Evolutionary conservation across 768 basidiomycete species (phyloP), one percentile per base, ranked within the genome.

Genomic region (Tricholoma furcatifolium): DNA sequence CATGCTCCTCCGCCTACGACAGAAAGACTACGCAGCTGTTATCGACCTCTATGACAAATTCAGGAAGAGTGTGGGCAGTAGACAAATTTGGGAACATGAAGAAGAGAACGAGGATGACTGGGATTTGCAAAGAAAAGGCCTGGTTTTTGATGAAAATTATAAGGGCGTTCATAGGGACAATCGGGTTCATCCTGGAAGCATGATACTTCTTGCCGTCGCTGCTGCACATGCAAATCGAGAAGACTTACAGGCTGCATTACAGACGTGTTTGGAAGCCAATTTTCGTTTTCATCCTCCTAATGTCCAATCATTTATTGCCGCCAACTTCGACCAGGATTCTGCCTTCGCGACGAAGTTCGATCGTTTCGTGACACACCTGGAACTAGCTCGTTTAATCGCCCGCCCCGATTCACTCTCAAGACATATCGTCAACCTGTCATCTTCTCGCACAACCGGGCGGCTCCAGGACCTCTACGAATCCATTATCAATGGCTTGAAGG

Each of bases 211-310:
- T 30, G 74, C 74, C 10, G 82, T 74, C 6, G 68, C 82, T n/a
- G 71, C 81, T 18, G 90, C 90, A 14, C 70, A 82, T 63, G 84
- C 85, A 4, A 76, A 83, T 63, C 67, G 72, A 27, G 70, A 81
- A 60, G 72, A 76, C n/a, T 88, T 91, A 58, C 60, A 68, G n/a
- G 73, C 65, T 30, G 85, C 87, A 2, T 61, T 89, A 43, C 65
- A 67, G 39, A 62, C 65, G 4, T 81, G 70, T 53, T 57, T 82
- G 7, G 59, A 68, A 17, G 72, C 70, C 1, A 67, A 67, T 15
- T 63, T 73, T 41, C 74, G 67, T 1, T 57, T 83, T 32, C 60
- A 70, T 15, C 57, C 57, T 20, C 64, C 59, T 38, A 67, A 68
- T 17, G 68, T 74, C 9, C 60, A 71, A 12, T 60, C 65, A 4